phyloP scores from a whole-genome alignment of 768 basidiomycete genomes.

The Pleurotus cornucopiae region DNA sequence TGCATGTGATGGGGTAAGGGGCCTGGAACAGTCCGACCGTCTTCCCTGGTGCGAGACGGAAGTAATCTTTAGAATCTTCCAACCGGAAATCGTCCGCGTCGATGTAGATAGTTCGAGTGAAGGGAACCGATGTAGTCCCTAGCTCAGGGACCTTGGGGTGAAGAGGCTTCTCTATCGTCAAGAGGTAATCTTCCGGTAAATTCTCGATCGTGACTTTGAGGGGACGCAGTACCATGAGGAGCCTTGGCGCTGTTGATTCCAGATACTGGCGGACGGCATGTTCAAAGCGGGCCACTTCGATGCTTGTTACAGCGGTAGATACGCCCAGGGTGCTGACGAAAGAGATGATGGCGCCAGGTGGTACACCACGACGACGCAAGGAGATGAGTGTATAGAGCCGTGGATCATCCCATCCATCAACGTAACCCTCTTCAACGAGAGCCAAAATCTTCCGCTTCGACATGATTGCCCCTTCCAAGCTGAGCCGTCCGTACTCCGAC shows the following conservation, averaged over 20 bases:
- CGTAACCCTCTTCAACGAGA: conserved; percentile 81
- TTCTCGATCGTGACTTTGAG: conserved; percentile 92
- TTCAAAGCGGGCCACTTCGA: conserved; percentile 88
- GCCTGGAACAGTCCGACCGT: conserved; percentile 95
- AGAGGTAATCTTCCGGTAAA: conserved; percentile 77
- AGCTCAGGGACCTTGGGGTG: conserved; percentile 92
- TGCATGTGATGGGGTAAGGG: conserved; percentile 88
- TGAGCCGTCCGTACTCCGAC: conserved; percentile 93
- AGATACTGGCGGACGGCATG: conserved; percentile 85
- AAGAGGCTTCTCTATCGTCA: conserved; percentile 84
- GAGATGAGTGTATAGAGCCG: conserved; percentile 96
- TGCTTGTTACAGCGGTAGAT: conserved; percentile 77
- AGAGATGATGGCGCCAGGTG: conserved; percentile 91
- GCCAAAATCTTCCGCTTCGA: conserved; percentile 94
- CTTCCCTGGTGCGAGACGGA: conserved; percentile 96
- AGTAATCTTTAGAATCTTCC: conserved; percentile 91
- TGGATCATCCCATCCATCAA: conserved; percentile 95
- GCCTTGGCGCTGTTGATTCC: conserved; percentile 80
- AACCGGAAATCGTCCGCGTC: conserved; percentile 91
- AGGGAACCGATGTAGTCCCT: conserved; percentile 76
- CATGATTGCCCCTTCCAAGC: conserved; percentile 90
- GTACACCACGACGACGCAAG: conserved; percentile 89
- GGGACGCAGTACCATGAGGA: conserved; percentile 88
- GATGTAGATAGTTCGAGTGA: conserved; percentile 88
- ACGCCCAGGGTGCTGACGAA: conserved; percentile 96